These are phyloP conservation scores for Pugionium cornutum DNA, from an alignment of 345 rosid genomes.

Conservation along the genomic window DNA sequence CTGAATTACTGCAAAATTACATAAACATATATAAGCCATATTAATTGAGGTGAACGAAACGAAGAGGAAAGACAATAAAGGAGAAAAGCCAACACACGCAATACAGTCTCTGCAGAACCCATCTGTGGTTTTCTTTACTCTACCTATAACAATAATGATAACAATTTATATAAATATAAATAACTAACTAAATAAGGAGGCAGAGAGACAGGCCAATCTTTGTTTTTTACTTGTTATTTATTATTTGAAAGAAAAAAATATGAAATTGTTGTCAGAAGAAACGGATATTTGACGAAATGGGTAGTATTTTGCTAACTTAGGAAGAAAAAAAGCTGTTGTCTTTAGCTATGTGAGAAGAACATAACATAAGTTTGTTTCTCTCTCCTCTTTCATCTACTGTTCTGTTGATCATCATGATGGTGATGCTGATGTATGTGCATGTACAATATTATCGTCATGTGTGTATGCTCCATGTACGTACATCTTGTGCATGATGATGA, in stretches of 20 bases:
- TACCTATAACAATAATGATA: slow-evolving; percentile 33
- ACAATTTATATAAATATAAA: neutral
- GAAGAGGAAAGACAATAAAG: slow-evolving; percentile 39
- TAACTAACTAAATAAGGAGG: slow-evolving; percentile 26
- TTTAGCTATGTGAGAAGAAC: slow-evolving; percentile 38
- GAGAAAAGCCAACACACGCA: slow-evolving; percentile 41
- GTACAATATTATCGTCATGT: slow-evolving; percentile 36
- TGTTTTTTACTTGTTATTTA: slow-evolving; percentile 18
- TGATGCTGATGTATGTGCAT: slow-evolving; percentile 37
- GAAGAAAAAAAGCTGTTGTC: slow-evolving; percentile 26
- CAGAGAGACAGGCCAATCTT: slow-evolving; percentile 36
- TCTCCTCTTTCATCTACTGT: slow-evolving; percentile 16
- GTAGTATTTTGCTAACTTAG: slow-evolving; percentile 23
- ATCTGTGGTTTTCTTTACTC: slow-evolving; percentile 36
- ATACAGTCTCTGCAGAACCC: slow-evolving; percentile 40
- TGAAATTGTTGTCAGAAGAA: slow-evolving; percentile 37
- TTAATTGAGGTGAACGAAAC: slow-evolving; percentile 17
- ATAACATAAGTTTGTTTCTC: slow-evolving; percentile 33
- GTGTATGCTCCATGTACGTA: slow-evolving; percentile 2
- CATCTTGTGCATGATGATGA: slow-evolving; percentile 24
- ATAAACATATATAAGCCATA: neutral
- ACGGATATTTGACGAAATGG: slow-evolving; percentile 37
- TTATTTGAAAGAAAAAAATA: neutral
- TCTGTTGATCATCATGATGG: slow-evolving; percentile 36
- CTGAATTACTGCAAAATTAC: neutral